phyloP scores from a whole-genome alignment of 2,329 filamentous ascomycete genomes.

The Leptoxyphium fumago region DNA sequence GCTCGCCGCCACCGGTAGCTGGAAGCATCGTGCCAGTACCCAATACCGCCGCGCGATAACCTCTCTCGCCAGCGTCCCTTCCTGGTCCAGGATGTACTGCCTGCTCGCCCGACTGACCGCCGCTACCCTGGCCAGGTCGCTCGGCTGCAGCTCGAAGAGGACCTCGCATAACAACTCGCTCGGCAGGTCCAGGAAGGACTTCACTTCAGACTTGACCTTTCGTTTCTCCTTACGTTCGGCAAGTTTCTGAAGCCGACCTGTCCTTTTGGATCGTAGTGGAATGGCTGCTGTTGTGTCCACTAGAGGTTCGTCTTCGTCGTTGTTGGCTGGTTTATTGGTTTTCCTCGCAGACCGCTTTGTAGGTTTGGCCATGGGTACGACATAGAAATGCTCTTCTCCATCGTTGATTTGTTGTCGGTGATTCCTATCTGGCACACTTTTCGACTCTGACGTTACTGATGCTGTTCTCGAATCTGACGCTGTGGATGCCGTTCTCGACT shows the following conservation, averaged over 20 bases:
- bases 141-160: conserved; percentile 32
- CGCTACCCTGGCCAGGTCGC: conserved; percentile 35
- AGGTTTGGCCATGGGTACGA: neutral
- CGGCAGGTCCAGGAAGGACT: conserved; percentile 33
- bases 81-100: conserved; percentile 31
- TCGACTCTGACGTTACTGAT: too few species aligned
- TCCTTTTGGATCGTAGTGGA: conserved; percentile 37
- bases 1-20: conserved; percentile 30
- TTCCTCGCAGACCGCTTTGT: conserved; percentile 5
- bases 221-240: conserved; percentile 27
- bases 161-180: conserved; percentile 38
- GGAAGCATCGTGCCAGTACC: conserved; percentile 37
- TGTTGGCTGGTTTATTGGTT: conserved; percentile 13
- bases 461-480: too few species aligned
- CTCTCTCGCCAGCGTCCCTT: conserved; percentile 26
- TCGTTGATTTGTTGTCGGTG: too few species aligned
- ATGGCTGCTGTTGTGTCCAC: conserved; percentile 37
- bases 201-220: conserved; percentile 17
- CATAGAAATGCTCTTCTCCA: neutral
- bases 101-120: conserved; percentile 29
- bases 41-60: conserved; percentile 36
- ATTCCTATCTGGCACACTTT: too few species aligned
- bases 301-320: conserved; percentile 30
- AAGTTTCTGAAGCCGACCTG: conserved; percentile 32
- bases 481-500: too few species aligned